Evolutionary conservation across 768 basidiomycete species (phyloP).

Genomic region (Russula earlei): DNA sequence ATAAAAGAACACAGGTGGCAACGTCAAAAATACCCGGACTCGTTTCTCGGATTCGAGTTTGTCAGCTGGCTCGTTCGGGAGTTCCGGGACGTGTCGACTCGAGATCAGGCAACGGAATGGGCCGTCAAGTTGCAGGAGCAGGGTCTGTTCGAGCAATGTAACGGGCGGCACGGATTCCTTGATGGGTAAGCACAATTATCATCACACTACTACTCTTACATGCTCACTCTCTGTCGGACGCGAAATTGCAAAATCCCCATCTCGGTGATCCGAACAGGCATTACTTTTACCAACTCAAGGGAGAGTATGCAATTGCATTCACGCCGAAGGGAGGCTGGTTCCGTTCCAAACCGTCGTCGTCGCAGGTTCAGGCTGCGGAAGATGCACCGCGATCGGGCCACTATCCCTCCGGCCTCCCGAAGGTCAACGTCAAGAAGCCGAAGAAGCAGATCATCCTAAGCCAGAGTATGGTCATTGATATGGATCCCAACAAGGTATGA

Average conservation of each 20-base stretch:
- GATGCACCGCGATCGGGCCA: constrained; percentile 17
- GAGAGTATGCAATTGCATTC: constrained; percentile 61
- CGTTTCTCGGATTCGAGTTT: constrained; percentile 84
- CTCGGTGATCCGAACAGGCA: constrained; percentile 39
- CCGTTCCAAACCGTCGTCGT: constrained; percentile 33
- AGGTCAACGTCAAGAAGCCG: constrained; percentile 32
- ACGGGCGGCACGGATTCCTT: constrained; percentile 70
- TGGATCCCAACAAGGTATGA: constrained; percentile 64
- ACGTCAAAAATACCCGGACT: constrained; percentile 57
- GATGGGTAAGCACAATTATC: constrained; percentile 58
- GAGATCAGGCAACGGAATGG: constrained; percentile 73
- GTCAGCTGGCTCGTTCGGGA: constrained; percentile 89
- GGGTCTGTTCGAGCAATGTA: constrained; percentile 80
- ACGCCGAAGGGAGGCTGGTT: constrained; percentile 69
- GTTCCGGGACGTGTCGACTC: constrained; percentile 78
- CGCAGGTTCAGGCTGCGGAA: constrained; percentile 2
- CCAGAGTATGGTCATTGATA: constrained; percentile 85
- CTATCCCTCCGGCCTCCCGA: constrained; percentile 31
- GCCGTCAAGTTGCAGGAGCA: constrained; percentile 68
- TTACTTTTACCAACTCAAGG: constrained; percentile 79
- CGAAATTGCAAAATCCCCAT: neutral
- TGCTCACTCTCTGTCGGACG: neutral
- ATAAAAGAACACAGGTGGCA: constrained; percentile 88
- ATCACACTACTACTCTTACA: neutral
- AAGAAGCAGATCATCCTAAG: constrained; percentile 66